Evolutionary conservation across 139 green algal species (phyloP), one percentile per base, ranked within the genome.

Genomic region (Pleodorina starrii): DNA sequence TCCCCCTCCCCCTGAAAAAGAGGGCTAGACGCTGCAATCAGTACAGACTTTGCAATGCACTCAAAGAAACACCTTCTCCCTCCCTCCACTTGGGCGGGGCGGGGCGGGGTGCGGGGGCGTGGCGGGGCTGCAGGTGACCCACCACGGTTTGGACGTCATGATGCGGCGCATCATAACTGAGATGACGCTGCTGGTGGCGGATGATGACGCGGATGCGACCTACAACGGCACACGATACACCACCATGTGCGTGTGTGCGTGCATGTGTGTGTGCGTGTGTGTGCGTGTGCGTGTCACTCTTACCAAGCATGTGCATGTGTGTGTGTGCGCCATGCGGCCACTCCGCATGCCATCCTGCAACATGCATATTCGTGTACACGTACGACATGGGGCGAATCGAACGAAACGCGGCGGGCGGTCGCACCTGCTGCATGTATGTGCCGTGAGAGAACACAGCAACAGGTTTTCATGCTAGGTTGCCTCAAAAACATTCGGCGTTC

Each of bases 141-240:
- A 81, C 68, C 66, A 89, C 69, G 84, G 84, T 1, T 46, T 89
- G 42, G 71, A 89, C 19, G 40, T 10, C 23, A 90, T 90, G 85
- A 72, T 90, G 50, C 50, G 57, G 27, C 85, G 85, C 71, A 72
- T 90, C 38, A 60, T 90, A 5, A 23, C 36, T 10, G 85, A 90
- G 54, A 79, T 90, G 66, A 35, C 5, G 14, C 72, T 90, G 44
- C 48, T 90, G 51, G 50, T 40, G n/a, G 16, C 46, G 50, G 85
- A 90, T 40, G 69, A 63, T 32, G 35, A 54, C 44, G 57, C 35
- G 42, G 74, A 79, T 57, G 42, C 59, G 16, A 17, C 19, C 4
- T 79, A 79, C 74, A 85, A 78, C 74, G 46, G 36, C 54, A 76
- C n/a, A 1, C 73, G 85, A 3, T 90, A 73, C 50, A 50, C 36